These are phyloP conservation scores for Trametes punicea DNA, from an alignment of 768 basidiomycete species.

Conservation along the genomic window DNA sequence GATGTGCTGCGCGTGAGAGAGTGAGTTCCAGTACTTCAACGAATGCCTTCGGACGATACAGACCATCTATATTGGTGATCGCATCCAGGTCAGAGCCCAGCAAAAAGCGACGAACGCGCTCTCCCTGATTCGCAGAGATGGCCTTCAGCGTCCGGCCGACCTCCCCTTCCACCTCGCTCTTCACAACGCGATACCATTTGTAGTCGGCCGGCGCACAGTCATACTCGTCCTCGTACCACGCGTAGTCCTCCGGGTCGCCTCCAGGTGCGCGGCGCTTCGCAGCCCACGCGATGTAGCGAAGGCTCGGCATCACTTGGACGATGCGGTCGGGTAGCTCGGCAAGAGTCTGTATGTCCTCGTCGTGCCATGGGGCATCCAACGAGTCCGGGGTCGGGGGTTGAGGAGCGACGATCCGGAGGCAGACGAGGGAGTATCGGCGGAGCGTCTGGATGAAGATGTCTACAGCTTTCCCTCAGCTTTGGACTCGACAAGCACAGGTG, in stretches of 20 bases:
- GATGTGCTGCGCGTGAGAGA: background rate
- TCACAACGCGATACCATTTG: slow-evolving; percentile 15
- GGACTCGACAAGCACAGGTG: too few relatives aligned
- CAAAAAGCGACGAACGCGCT: slow-evolving; percentile 12
- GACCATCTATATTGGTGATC: slow-evolving; percentile 10
- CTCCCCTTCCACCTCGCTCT: background rate
- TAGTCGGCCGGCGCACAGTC: slow-evolving; percentile 14
- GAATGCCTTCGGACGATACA: background rate
- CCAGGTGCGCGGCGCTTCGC: slow-evolving; percentile 4
- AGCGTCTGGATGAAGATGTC: slow-evolving; percentile 3
- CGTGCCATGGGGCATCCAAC: slow-evolving; percentile 7
- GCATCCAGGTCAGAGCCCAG: slow-evolving; percentile 1
- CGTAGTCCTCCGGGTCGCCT: background rate
- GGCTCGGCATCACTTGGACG: slow-evolving; percentile 7
- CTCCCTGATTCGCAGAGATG: slow-evolving; percentile 1
- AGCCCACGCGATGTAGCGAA: slow-evolving; percentile 16
- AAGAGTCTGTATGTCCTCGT: slow-evolving; percentile 7
- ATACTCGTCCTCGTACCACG: slow-evolving; percentile 11
- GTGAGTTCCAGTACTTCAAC: background rate
- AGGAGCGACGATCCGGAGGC: slow-evolving; percentile 9
- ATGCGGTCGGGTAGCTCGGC: slow-evolving; percentile 11
- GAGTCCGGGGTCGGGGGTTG: slow-evolving; percentile 5
- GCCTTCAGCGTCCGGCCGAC: background rate
- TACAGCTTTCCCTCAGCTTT: background rate
- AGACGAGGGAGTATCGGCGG: slow-evolving; percentile 5